Conservation (phyloP, 441 rosid genomes). For the Biscutella laevigata region DNA sequence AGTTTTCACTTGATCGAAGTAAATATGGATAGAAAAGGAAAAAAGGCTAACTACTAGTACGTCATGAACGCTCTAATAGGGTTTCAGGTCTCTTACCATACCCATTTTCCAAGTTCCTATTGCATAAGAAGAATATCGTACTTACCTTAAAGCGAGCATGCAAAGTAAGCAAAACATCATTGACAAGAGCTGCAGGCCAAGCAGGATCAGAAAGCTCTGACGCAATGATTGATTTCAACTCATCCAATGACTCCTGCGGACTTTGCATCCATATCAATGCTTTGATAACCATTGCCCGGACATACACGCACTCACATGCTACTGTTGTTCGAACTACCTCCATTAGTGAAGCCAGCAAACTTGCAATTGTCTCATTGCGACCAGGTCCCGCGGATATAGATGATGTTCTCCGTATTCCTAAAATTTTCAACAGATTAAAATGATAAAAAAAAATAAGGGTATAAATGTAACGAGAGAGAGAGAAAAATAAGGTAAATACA, state of each 20-base stretch:
- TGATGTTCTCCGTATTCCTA: conserved; percentile 61
- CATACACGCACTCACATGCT: conserved; percentile 98
- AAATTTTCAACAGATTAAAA: conserved; percentile 10
- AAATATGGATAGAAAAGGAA: too few species aligned
- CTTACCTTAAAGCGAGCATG: conserved; percentile 99
- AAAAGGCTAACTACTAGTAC: too few species aligned
- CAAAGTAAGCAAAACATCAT: conserved; percentile 90
- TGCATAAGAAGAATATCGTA: neutral
- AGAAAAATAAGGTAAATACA: conserved; percentile 2
- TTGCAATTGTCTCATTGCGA: conserved; percentile 82
- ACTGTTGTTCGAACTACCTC: conserved; percentile 99
- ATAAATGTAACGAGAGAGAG: neutral
- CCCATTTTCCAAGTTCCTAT: too few species aligned
- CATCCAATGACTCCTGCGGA: conserved; percentile 91
- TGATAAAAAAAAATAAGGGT: neutral
- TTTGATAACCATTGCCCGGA: conserved; percentile 97
- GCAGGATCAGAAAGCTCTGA: conserved; percentile 99
- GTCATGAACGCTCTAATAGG: too few species aligned
- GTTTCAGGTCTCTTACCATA: too few species aligned
- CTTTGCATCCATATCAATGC: conserved; percentile 99
- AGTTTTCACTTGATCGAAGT: too few species aligned
- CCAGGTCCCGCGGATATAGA: conserved; percentile 61
- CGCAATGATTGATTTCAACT: conserved; percentile 89
- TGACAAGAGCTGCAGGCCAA: conserved; percentile 90
- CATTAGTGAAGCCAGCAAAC: conserved; percentile 88